These are phyloP conservation scores for Talaromyces proteolyticus DNA, from an alignment of 495 filamentous ascomycete species.

Conservation along the genomic window DNA sequence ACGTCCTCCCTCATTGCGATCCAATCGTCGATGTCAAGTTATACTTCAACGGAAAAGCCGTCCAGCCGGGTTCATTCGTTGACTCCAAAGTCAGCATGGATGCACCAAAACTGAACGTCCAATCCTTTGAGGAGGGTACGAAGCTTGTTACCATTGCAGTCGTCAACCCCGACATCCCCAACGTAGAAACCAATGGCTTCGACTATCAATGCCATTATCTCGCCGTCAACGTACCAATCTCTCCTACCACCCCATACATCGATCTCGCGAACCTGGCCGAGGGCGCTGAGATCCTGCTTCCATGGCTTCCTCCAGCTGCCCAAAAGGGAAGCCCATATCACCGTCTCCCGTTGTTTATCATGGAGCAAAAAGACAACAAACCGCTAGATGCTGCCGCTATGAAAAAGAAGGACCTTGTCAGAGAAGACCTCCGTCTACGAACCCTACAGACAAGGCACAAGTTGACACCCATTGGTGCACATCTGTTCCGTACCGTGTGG, in stretches of 20 bases:
- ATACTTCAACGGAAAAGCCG: constrained; percentile 60
- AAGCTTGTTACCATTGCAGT: constrained; percentile 79
- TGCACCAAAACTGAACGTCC: constrained; percentile 70
- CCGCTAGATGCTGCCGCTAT: constrained; percentile 55
- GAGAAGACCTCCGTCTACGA: constrained; percentile 68
- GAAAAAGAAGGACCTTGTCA: constrained; percentile 40
- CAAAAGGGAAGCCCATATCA: constrained; percentile 92
- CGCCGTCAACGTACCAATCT: constrained; percentile 60
- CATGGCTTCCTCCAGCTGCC: constrained; percentile 79
- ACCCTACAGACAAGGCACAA: constrained; percentile 61
- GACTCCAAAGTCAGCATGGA: constrained; percentile 60
- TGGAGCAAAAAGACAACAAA: constrained; percentile 65
- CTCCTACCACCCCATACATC: constrained; percentile 45
- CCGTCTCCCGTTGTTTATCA: constrained; percentile 73
- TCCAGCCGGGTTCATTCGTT: constrained; percentile 74
- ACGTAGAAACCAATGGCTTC: constrained; percentile 70
- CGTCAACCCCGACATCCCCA: constrained; percentile 86
- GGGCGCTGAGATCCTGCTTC: constrained; percentile 60
- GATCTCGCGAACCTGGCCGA: constrained; percentile 44
- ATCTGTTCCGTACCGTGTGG: constrained; percentile 84
- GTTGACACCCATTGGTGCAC: constrained; percentile 71
- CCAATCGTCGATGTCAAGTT: constrained; percentile 73
- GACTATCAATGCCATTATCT: constrained; percentile 79
- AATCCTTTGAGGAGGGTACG: constrained; percentile 75
- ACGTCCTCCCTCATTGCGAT: constrained; percentile 80